A percentile compares a stretch with the other conserved stretches of the same genome.
Evolutionary conservation across 2,329 filamentous ascomycete genomes (phyloP).

Genomic region (Colletotrichum sp.): DNA sequence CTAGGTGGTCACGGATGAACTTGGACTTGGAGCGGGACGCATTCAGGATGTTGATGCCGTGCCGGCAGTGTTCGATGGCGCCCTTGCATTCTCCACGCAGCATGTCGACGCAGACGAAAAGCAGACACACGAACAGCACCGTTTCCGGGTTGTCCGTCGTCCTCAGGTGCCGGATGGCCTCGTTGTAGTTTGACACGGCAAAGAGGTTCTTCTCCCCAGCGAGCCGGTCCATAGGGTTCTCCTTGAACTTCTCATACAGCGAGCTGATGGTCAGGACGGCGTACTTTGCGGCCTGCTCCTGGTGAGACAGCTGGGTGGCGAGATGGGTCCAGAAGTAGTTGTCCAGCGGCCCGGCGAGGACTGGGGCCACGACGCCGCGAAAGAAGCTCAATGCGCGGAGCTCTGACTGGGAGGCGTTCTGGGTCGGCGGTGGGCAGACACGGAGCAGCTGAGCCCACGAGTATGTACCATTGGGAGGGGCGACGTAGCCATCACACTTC

Average conservation of each 20-base stretch:
- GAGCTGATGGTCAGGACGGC: constrained; percentile 44
- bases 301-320: constrained; percentile 39
- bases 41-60: constrained; percentile 42
- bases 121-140: constrained; percentile 42
- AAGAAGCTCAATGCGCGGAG: constrained; percentile 42
- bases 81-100: constrained; percentile 38
- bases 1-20: constrained; percentile 33
- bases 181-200: constrained; percentile 45
- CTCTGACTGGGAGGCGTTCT: constrained; percentile 28
- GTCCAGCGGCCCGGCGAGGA: constrained; percentile 38
- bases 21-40: constrained; percentile 19
- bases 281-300: constrained; percentile 41
- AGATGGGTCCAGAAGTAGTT: constrained; percentile 46
- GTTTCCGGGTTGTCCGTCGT: constrained; percentile 33
- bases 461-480: constrained; percentile 10
- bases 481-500: constrained; percentile 36
- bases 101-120: constrained; percentile 50
- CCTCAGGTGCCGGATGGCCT: constrained; percentile 39
- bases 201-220: constrained; percentile 28
- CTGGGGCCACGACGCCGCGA: constrained; percentile 38
- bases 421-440: constrained; percentile 23
- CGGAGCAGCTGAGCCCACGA: constrained; percentile 41
- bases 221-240: background rate
- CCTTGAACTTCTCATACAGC: constrained; percentile 37
- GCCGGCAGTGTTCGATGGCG: constrained; percentile 40